Evolutionary conservation across 2,329 filamentous ascomycete species (phyloP).

Genomic region (Fusarium sp.): DNA sequence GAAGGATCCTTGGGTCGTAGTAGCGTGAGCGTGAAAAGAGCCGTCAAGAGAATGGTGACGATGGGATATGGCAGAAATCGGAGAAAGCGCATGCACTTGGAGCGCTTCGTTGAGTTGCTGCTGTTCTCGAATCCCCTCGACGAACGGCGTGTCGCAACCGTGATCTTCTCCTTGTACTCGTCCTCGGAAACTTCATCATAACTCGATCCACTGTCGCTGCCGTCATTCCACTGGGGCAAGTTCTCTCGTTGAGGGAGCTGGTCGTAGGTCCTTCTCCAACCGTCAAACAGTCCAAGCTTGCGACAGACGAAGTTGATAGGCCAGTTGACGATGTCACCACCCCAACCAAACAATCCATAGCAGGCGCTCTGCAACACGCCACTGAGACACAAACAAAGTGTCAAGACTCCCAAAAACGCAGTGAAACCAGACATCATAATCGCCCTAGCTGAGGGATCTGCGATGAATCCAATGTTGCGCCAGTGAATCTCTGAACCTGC

Average conservation of each 20-base stretch:
- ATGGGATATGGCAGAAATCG: slow-evolving; percentile 35
- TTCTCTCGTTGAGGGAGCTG: slow-evolving; percentile 22
- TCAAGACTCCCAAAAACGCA: slow-evolving; percentile 41
- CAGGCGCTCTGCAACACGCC: slow-evolving; percentile 45
- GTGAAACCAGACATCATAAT: slow-evolving; percentile 51
- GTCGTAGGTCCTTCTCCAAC: slow-evolving; percentile 11
- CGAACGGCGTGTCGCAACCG: neutral
- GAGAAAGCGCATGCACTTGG: slow-evolving; percentile 11
- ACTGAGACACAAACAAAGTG: slow-evolving; percentile 31
- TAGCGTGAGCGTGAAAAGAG: slow-evolving; percentile 40
- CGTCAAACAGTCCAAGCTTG: slow-evolving; percentile 10
- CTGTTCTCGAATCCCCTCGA: neutral
- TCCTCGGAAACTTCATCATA: neutral
- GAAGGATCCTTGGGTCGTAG: slow-evolving; percentile 50
- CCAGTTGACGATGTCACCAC: slow-evolving; percentile 47
- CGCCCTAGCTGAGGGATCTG: slow-evolving; percentile 48
- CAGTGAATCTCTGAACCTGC: slow-evolving; percentile 52
- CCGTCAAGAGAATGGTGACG: slow-evolving; percentile 42
- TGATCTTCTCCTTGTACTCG: slow-evolving; percentile 31
- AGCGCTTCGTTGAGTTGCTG: neutral
- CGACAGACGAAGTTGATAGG: slow-evolving; percentile 35
- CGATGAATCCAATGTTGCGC: slow-evolving; percentile 50
- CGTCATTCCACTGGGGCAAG: neutral
- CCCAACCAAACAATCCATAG: slow-evolving; percentile 45
- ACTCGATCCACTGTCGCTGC: slow-evolving; percentile 7